Evolutionary conservation across 164 flowering plant genomes (phyloP), one percentile per base, ranked within the genome.

Genomic region (Liriodendron chinense): DNA sequence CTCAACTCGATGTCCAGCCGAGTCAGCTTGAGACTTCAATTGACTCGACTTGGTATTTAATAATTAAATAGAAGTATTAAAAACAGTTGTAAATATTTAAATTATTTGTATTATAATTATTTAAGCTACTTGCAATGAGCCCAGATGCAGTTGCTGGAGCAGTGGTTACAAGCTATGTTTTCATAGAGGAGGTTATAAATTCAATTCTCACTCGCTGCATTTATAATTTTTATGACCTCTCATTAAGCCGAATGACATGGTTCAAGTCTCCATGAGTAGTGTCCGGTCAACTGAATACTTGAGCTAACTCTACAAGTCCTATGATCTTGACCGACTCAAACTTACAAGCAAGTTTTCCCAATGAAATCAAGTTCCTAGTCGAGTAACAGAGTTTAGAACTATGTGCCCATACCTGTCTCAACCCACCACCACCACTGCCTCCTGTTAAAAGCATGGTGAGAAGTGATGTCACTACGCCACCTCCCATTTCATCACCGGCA

Each of bases 391-490:
- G 8, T 12, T 53, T 53, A 53, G 59, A 16, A 16, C 43, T 34
- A 34, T 34, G 65, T 63, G 22, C 20, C 21, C 16, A 24, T 80
- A 91, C 96, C 98, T 91, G 98, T 87, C 79, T 84, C 63, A 93
- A 78, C 25, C 94, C 89, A 23, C 91, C 91, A 72, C 86, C 49
- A 18, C 48, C 59, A 74, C 93, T 91, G 53, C 94, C 92, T 43
- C 96, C 96, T 0, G 89, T 77, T 75, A 90, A 34, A 76, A 93
- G 90, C 96, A 92, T 92, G 70, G 83, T 34, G 72, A 93, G 64
- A 57, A 93, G 88, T 72, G 94, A 83, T 65, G 93, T 84, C 43
- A 91, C 90, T 23, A 77, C 85, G 67, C 75, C 79, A 25, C 73
- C 90, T 66, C 89, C 89, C 28, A 70, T 70, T 47, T 72, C 85